Evolutionary conservation across 345 rosid genomes (phyloP), one percentile per base, ranked within the genome.

Genomic region (Odontarrhena argentea): DNA sequence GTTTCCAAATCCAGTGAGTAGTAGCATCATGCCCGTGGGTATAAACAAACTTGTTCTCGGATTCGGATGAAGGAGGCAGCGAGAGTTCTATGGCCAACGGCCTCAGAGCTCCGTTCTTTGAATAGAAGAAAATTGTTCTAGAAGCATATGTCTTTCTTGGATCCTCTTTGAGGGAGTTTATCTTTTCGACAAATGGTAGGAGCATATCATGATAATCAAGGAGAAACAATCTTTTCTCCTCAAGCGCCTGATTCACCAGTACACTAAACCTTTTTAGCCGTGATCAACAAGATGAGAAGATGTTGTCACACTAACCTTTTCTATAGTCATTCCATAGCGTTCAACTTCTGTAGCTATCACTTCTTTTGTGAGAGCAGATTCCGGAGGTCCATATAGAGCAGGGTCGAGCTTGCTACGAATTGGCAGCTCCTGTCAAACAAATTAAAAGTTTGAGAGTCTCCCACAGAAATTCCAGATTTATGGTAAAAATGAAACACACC

Each of bases 61-160:
- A 81, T 25, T 82, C 83, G 3, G 78, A 30, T 2, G 86, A 70
- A 0, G 95, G 89, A 77, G 92, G 92, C 47, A 90, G 77, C 3
- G 98, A 82, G 70, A 90, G 97, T 84, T 93, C 98, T 49, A 93
- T 84, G 47, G 84, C 96, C 65, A 90, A 70, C 9, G 98, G 96
- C 77, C 82, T 79, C 13, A 93, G 60, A 25, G 71, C 70, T 8
- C 89, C 80, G 0, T 63, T 44, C 40, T 71, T 71, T 73, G 77
- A 81, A 53, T 76, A 74, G 65, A 76, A 90, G 82, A 88, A 85
- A 67, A 93, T 36, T 45, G 91, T 84, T 80, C 98, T 80, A 0
- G 97, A 85, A 6, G 97, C 97, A 55, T 85, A 93, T 51, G 94
- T 77, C 70, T 90, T 93, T 67, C 91, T 81, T 45, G 77, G 67